phyloP scores from a whole-genome alignment of 2,329 filamentous ascomycete species.

The Fusarium poae region DNA sequence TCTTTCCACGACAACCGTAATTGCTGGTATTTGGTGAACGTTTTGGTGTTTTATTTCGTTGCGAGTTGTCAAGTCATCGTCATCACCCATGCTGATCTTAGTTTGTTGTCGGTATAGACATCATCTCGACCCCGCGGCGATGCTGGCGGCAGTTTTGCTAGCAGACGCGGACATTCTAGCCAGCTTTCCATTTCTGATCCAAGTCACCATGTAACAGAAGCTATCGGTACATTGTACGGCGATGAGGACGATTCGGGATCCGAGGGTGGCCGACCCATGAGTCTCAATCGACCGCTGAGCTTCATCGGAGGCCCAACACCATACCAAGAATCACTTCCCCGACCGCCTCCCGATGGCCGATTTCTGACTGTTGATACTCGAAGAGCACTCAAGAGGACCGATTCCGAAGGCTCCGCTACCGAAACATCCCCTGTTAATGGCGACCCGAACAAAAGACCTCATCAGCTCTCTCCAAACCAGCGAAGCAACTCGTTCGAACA shows the following conservation, averaged over 20 bases:
- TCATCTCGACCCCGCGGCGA: constrained; percentile 69
- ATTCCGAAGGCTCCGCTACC: constrained; percentile 59
- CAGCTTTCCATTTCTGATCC: constrained; percentile 83
- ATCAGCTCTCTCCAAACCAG: constrained; percentile 59
- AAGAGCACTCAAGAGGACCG: constrained; percentile 59
- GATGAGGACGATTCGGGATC: constrained; percentile 75
- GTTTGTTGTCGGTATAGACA: constrained; percentile 58
- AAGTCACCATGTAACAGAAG: constrained; percentile 93
- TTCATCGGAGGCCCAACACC: constrained; percentile 71
- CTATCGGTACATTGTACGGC: constrained; percentile 91
- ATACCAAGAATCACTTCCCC: constrained; percentile 64
- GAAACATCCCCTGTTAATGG: constrained; percentile 49
- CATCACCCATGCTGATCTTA: constrained; percentile 44
- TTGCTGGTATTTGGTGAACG: background rate
- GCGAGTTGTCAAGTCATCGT: constrained; percentile 19
- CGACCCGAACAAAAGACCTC: constrained; percentile 57
- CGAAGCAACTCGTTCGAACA: constrained; percentile 59
- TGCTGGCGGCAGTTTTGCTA: constrained; percentile 68
- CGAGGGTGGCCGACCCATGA: constrained; percentile 73
- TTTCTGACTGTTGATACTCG: constrained; percentile 55
- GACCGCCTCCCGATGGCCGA: constrained; percentile 50
- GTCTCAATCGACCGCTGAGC: constrained; percentile 76
- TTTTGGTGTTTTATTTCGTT: constrained; percentile 17
- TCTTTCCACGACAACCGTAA: constrained; percentile 6
- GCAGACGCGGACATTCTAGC: constrained; percentile 69